phyloP scores from a whole-genome alignment of 208 protist genomes.

The Leptomonas seymouri region DNA sequence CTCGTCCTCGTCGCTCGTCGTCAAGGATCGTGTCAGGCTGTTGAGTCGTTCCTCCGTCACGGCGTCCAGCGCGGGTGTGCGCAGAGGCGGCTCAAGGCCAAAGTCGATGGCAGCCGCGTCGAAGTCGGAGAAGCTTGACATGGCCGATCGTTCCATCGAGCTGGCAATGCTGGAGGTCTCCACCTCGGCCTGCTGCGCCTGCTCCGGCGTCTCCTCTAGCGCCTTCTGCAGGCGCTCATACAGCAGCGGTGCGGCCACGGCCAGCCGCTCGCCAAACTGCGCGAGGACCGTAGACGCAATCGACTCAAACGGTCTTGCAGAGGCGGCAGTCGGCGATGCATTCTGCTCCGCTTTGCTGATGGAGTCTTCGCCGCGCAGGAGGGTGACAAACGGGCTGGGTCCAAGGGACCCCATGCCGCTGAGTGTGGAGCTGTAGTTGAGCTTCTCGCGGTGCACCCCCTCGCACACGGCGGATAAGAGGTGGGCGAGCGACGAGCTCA shows the following conservation, averaged over 20 bases:
- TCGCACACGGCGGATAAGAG: conserved; percentile 52
- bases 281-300: conserved; percentile 32
- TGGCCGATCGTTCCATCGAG: conserved; percentile 48
- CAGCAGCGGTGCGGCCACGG: conserved; percentile 32
- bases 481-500: conserved; percentile 52
- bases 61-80: conserved; percentile 7
- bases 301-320: conserved; percentile 26
- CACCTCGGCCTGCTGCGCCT: conserved; percentile 60
- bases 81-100: conserved; percentile 40
- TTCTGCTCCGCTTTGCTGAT: conserved; percentile 28
- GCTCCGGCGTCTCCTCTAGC: conserved; percentile 65
- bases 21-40: conserved; percentile 13
- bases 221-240: conserved; percentile 34
- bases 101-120: conserved; percentile 51
- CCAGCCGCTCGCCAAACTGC: conserved; percentile 37
- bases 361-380: conserved; percentile 34
- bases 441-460: conserved; percentile 57
- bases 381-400: conserved; percentile 28
- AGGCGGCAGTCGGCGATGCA: not conserved
- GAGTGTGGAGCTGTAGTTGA: not conserved
- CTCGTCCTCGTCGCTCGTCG: conserved; percentile 12
- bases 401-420: not conserved
- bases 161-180: conserved; percentile 75
- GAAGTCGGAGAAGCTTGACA: conserved; percentile 24
- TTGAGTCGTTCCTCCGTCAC: conserved; percentile 26